phyloP scores from a whole-genome alignment of 768 basidiomycete species.

The Lenzites betulinus region DNA sequence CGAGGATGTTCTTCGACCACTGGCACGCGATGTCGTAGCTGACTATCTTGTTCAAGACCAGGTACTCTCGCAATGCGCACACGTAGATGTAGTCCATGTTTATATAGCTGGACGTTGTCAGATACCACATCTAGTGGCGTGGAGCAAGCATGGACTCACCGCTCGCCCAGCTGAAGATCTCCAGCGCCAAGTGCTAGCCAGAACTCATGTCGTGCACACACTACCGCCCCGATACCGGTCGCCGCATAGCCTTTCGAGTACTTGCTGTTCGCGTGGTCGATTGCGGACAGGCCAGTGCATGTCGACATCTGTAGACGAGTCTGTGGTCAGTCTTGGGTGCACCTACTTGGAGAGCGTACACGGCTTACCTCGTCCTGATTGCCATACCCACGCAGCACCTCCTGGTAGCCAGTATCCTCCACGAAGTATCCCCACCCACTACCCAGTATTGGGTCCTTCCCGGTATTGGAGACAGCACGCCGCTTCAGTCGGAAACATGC shows the following conservation, averaged over 20 bases:
- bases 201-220: no score
- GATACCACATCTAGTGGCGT: constrained; percentile 29
- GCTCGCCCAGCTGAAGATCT: no score
- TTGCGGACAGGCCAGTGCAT: neutral
- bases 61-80: neutral
- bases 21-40: no score
- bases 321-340: no score
- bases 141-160: no score
- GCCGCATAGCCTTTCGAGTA: constrained; percentile 10
- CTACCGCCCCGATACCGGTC: constrained; percentile 23
- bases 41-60: neutral
- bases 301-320: neutral
- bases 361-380: no score
- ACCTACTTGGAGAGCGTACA: no score
- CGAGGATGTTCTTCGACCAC: no score
- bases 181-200: constrained; percentile 5
- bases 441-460: neutral
- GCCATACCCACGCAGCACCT: no score
- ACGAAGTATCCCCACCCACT: no score
- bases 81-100: constrained; percentile 29
- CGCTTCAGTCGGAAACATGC: constrained; percentile 29
- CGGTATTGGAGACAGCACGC: constrained; percentile 18
- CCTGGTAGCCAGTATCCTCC: no score
- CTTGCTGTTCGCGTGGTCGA: constrained; percentile 5
- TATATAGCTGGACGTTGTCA: constrained; percentile 23